Evolutionary conservation across 768 basidiomycete genomes (phyloP).

Genomic region (Amanita pseudoporphyria): DNA sequence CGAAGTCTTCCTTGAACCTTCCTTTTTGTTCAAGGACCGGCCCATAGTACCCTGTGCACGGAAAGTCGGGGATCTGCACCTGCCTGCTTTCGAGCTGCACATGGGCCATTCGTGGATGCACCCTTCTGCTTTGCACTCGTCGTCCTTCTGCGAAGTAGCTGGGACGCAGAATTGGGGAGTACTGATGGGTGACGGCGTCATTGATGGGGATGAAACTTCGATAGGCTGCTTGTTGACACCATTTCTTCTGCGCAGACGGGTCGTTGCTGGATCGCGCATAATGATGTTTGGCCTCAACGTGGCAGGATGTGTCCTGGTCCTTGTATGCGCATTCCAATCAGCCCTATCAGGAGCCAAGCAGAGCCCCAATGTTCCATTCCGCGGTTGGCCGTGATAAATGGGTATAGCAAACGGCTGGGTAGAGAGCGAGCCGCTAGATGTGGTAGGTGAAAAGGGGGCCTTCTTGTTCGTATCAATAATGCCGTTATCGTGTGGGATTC

Average conservation of each 20-base stretch:
- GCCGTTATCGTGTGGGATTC: not conserved
- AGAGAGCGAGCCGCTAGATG: not conserved
- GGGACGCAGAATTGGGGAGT: not conserved
- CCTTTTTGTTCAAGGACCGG: not conserved
- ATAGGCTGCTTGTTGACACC: not conserved
- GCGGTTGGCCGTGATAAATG: not conserved
- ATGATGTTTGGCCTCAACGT: not conserved
- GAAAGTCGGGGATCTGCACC: not conserved
- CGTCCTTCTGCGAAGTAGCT: not conserved
- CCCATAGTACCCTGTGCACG: not conserved
- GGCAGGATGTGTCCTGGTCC: not conserved
- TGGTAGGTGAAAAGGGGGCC: not conserved
- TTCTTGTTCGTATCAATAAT: not conserved
- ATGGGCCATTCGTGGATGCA: not conserved
- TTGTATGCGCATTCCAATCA: not conserved
- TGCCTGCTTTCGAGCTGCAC: not conserved
- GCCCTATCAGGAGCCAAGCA: not conserved
- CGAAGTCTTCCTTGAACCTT: not conserved
- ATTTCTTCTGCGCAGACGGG: not conserved
- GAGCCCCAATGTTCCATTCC: not conserved
- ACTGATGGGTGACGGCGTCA: constrained; percentile 2
- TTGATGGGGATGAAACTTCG: not conserved
- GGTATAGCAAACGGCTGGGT: not conserved
- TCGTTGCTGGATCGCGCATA: not conserved
- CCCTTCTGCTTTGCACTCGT: not conserved